Evolutionary conservation across 345 rosid species (phyloP).

Genomic region (Brassica napus): Da-Ae NC_063447.1:14256501-14257000

Average conservation of each 20-base stretch:
- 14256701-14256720: conserved; percentile 34
- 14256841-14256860: background rate
- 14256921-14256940: too few species aligned
- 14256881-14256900: background rate
- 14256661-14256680: conserved; percentile 30
- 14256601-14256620: conserved; percentile 19
- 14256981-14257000: too few species aligned
- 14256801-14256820: background rate
- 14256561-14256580: conserved; percentile 19
- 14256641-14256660: conserved; percentile 39
- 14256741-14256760: conserved; percentile 31
- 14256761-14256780: background rate
- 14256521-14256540: too few species aligned
- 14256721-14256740: conserved; percentile 40
- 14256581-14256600: conserved; percentile 32
- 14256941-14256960: too few species aligned
- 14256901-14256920: background rate
- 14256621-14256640: conserved; percentile 28
- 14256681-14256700: conserved; percentile 39
- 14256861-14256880: background rate
- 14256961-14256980: too few species aligned
- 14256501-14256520: too few species aligned
- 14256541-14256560: background rate
- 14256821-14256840: background rate
- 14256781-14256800: background rate